These are phyloP conservation scores for Stentor roeselii DNA, from an alignment of 73 alveolate species.

Conservation along the genomic window DNA sequence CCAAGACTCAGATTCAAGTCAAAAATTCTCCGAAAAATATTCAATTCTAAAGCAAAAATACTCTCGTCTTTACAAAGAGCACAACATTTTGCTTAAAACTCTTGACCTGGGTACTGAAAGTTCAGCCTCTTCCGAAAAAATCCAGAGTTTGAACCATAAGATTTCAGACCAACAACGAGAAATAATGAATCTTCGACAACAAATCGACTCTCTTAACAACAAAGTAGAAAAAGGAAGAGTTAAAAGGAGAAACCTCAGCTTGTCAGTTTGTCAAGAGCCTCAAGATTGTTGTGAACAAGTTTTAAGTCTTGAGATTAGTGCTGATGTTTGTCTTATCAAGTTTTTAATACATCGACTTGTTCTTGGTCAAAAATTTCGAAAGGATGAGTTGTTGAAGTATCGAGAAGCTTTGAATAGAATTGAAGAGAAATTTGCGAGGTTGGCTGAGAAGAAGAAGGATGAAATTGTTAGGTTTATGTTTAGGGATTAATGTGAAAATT, in stretches of 20 bases:
- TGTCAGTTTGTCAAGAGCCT: not conserved
- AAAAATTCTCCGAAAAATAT: too few relatives aligned
- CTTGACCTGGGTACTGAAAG: not conserved
- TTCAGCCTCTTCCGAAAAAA: not conserved
- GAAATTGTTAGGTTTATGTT: too few relatives aligned
- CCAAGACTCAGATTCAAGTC: too few relatives aligned
- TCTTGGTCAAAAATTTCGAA: not conserved
- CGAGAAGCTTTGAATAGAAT: not conserved
- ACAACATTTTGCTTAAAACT: not conserved
- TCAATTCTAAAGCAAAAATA: not conserved
- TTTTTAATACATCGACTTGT: not conserved
- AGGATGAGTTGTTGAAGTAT: not conserved
- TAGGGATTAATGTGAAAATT: too few relatives aligned
- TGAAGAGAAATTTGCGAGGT: not conserved
- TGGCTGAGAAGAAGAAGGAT: not conserved
- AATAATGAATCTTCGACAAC: too few relatives aligned
- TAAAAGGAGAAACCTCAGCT: not conserved
- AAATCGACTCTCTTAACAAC: not conserved
- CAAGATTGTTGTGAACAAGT: too few relatives aligned
- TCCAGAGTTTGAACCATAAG: not conserved
- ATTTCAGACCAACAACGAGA: not conserved
- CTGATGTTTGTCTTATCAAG: not conserved
- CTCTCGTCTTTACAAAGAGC: not conserved
- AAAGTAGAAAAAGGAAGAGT: not conserved
- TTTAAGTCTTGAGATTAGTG: not conserved